Conservation (phyloP, 768 basidiomycete genomes). For the Tylopilus balloui region DNA sequence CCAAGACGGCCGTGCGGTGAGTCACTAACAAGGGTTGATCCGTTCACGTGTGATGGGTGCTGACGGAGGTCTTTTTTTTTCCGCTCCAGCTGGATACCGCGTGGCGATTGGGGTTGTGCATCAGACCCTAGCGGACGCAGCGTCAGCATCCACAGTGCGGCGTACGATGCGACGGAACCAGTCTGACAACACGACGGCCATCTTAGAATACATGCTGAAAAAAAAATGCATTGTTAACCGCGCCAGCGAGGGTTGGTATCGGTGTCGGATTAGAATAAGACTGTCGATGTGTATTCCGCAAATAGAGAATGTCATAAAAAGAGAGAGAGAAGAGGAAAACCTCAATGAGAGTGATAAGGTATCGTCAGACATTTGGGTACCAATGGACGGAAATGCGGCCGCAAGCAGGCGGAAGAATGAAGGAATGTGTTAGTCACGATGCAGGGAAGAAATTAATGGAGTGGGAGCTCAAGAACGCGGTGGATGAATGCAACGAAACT, state of each 20-base stretch:
- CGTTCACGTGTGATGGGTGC: conserved; percentile 5
- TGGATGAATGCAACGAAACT: conserved; percentile 19
- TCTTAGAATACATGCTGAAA: conserved; percentile 19
- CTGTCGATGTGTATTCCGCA: conserved; percentile 33
- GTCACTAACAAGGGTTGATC: conserved; percentile 23
- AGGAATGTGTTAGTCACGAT: conserved; percentile 31
- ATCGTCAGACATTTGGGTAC: conserved; percentile 31
- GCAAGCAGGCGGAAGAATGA: conserved; percentile 19
- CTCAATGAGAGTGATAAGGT: conserved; percentile 34
- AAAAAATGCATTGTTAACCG: conserved; percentile 15
- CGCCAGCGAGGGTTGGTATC: conserved; percentile 27
- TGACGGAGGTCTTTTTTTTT: conserved; percentile 7
- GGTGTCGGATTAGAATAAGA: conserved; percentile 25
- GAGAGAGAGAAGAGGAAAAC: background rate
- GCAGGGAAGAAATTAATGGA: conserved; percentile 21
- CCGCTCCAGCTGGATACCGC: conserved; percentile 75
- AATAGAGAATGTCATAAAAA: conserved; percentile 37
- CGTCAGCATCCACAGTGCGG: conserved; percentile 93
- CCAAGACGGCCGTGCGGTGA: conserved; percentile 85
- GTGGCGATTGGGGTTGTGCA: conserved; percentile 95
- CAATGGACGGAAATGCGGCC: conserved; percentile 19
- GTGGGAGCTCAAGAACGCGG: conserved; percentile 25
- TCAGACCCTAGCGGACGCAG: conserved; percentile 93
- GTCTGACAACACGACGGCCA: conserved; percentile 10
- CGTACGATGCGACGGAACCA: conserved; percentile 47